Evolutionary conservation across 83 land plant species (phyloP).

Genomic region (Larix sibirica): DNA sequence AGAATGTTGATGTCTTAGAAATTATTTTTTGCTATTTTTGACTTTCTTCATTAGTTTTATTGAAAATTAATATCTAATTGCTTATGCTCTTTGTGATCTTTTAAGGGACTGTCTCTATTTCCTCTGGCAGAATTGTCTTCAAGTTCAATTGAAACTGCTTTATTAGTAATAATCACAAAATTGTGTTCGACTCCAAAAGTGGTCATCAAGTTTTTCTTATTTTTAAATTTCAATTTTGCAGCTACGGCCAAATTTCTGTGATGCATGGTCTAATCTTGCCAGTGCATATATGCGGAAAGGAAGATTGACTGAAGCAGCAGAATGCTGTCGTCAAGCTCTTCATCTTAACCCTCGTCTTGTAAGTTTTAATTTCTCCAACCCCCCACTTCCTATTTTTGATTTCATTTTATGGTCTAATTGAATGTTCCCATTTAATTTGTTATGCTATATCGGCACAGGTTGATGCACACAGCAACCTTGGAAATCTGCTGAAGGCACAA

Average conservation of each 20-base stretch:
- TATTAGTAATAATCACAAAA: neutral
- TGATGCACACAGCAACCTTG: slow-evolving; percentile 98
- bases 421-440: neutral
- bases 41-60: too few relatives aligned
- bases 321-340: slow-evolving; percentile 95
- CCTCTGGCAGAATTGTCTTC: neutral
- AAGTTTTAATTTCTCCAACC: slow-evolving; percentile 6
- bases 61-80: too few relatives aligned
- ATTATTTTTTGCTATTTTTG: neutral
- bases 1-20: neutral
- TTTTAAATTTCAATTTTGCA: slow-evolving; percentile 21
- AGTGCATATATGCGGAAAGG: slow-evolving; percentile 99
- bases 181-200: neutral
- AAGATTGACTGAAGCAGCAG: slow-evolving; percentile 83
- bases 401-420: neutral
- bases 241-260: slow-evolving; percentile 95
- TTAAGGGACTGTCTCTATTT: neutral
- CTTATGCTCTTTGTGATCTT: neutral
- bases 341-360: slow-evolving; percentile 88
- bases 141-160: slow-evolving; percentile 2
- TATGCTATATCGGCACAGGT: slow-evolving; percentile 44
- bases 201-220: too few relatives aligned
- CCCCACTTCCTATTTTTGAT: neutral
- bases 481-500: slow-evolving; percentile 93
- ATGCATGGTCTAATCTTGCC: slow-evolving; percentile 99